phyloP scores from a whole-genome alignment of 768 basidiomycete genomes.

The Trametes villosa region DNA sequence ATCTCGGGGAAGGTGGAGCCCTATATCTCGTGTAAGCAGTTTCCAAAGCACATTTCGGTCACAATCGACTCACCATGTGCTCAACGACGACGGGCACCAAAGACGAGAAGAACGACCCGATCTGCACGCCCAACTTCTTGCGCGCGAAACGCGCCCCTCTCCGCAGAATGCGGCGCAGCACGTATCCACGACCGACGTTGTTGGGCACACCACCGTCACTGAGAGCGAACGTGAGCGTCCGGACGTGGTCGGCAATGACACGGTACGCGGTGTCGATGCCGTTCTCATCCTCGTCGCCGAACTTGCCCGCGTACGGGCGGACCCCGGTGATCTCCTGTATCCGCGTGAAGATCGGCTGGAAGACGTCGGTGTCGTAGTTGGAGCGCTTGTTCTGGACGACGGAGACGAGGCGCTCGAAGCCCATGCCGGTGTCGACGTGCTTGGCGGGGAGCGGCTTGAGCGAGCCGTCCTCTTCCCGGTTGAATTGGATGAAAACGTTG shows the following conservation, averaged over 20 bases:
- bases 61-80: constrained; percentile 67
- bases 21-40: constrained; percentile 43
- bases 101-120: constrained; percentile 94
- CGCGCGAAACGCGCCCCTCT: constrained; percentile 95
- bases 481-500: constrained; percentile 99
- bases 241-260: constrained; percentile 94
- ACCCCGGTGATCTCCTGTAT: constrained; percentile 91
- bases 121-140: constrained; percentile 91
- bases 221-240: constrained; percentile 93
- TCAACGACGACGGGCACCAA: constrained; percentile 89
- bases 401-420: constrained; percentile 96
- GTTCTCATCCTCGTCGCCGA: constrained; percentile 93
- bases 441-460: constrained; percentile 83
- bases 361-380: constrained; percentile 98
- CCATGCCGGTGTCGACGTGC: constrained; percentile 99
- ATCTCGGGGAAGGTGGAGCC: constrained; percentile 93
- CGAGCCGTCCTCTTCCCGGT: constrained; percentile 88
- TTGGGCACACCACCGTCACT: constrained; percentile 97
- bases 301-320: constrained; percentile 84
- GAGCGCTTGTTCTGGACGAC: constrained; percentile 89
- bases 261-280: constrained; percentile 98
- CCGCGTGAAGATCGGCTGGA: constrained; percentile 83
- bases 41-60: too few relatives aligned
- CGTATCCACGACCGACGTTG: constrained; percentile 96
- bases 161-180: constrained; percentile 90